Base-by-base conservation (phyloP, 2,329 filamentous ascomycete genomes). In the Aspergillus thermomutatus region DNA sequence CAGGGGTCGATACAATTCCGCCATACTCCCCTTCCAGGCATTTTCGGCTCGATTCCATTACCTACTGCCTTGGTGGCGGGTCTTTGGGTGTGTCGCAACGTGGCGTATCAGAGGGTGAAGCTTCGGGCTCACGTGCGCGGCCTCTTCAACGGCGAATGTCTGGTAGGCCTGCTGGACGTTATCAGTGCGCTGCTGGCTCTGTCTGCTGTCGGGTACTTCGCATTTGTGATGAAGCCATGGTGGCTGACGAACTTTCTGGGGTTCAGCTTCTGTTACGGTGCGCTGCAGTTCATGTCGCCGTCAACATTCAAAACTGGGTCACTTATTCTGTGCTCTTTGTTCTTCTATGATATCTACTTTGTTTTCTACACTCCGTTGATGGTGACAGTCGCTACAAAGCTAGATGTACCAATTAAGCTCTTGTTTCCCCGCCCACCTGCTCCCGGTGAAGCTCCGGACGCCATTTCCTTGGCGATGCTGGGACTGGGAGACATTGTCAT, bases 401-500 rank as follows among this genome's bases (percentile, higher is more conserved):
- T 99, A 26, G 93, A 99, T 64, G 90, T 93, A 0, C 94, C 93
- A 0, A 94, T 97, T 72, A 97, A 97, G 72, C 83, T 99, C 7
- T 82, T 94, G 4, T 95, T 96, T 60, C 87, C 89, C 1, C 82
- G 83, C n/a, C 86, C 87, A 6, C 72, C 79, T 3, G 69, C 74
- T 34, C 72, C 79, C n/a, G 72, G 72, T 6, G 73, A 77, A n/a
- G 76, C 76, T 11, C 69, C 77, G 7, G 70, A 70, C 50, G 69
- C 70, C 4, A 66, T 73, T 41, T 72, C 78, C 26, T 68, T 82
- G 64, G 83, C 90, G 53, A 96, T 97, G 83, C 86, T 99, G 7
- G 93, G 93, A 0, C 82, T 97, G 0, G 93, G 93, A n/a, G 93
- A 99, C 69, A 90, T 99, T 56, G 90, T 96, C 1, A 81, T 99